Evolutionary conservation across 2,329 filamentous ascomycete species (phyloP).

Genomic region (Mollisia scopiformis): DNA sequence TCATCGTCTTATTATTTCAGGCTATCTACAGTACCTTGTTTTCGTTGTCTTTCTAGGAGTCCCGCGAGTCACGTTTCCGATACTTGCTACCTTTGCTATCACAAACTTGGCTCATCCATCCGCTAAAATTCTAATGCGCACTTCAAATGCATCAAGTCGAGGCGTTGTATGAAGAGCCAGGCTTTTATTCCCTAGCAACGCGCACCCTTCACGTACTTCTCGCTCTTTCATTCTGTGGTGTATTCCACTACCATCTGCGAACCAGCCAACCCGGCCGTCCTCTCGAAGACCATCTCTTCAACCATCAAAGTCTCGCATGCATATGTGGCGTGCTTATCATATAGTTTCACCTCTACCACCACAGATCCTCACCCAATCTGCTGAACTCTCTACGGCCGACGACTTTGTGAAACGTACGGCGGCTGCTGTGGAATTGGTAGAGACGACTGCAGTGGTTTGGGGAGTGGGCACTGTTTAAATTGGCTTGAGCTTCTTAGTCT

Average conservation of each 20-base stretch:
- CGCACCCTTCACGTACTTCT: neutral
- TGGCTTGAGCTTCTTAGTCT: neutral
- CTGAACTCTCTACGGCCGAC: neutral
- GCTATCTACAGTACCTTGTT: no score
- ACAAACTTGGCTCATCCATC: no score
- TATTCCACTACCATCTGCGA: neutral
- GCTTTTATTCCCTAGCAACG: neutral
- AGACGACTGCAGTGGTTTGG: neutral
- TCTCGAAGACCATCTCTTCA: neutral
- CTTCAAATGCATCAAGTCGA: neutral
- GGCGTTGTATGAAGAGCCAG: neutral
- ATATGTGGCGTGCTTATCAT: neutral
- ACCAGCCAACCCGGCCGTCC: neutral
- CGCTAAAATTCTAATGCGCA: neutral
- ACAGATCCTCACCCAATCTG: neutral
- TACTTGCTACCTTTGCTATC: no score
- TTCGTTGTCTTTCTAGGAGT: no score
- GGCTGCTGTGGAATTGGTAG: neutral
- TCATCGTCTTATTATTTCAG: no score
- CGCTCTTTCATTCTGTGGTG: neutral
- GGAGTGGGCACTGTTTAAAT: neutral
- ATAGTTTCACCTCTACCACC: neutral
- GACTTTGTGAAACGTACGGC: neutral
- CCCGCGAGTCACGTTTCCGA: no score
- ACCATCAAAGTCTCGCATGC: neutral